A percentile compares a stretch with the other conserved stretches of the same genome.
Evolutionary conservation across 108 stramenopile species (phyloP).

Genomic region (Skeletonema menzelii): DNA sequence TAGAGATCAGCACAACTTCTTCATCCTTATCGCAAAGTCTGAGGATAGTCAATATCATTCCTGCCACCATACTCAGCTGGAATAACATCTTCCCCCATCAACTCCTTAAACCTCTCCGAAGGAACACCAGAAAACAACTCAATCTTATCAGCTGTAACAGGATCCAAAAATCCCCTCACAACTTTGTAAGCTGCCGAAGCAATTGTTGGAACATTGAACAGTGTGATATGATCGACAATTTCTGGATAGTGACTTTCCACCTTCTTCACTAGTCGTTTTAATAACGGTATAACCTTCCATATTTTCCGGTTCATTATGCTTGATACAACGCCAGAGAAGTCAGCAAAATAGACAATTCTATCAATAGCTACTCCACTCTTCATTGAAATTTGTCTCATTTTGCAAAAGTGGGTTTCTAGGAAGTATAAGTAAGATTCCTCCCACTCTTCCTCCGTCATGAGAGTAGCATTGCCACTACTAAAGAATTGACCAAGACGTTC

Average conservation of each 20-base stretch:
- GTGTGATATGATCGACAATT: constrained; percentile 19
- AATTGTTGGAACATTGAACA: constrained; percentile 24
- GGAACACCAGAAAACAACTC: constrained; percentile 19
- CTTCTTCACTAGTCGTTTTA: constrained; percentile 4
- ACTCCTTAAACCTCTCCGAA: constrained; percentile 11
- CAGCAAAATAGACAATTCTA: constrained; percentile 20
- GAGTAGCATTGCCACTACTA: constrained; percentile 11
- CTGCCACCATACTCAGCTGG: constrained; percentile 23
- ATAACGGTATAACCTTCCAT: constrained; percentile 8
- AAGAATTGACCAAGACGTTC: constrained; percentile 33
- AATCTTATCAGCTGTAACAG: constrained; percentile 25
- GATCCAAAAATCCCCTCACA: constrained; percentile 18
- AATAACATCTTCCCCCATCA: constrained; percentile 17
- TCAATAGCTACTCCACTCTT: neutral
- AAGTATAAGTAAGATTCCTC: constrained; percentile 21
- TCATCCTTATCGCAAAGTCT: constrained; percentile 1
- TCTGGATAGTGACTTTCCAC: constrained; percentile 26
- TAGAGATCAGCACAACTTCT: neutral
- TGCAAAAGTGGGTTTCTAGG: constrained; percentile 20
- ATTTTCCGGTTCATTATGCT: constrained; percentile 22
- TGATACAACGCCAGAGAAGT: constrained; percentile 13
- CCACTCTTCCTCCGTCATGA: constrained; percentile 12
- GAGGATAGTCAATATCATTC: constrained; percentile 21
- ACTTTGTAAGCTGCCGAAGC: constrained; percentile 13
- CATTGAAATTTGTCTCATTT: constrained; percentile 17